A percentile compares a stretch with the other conserved stretches of the same genome.
Evolutionary conservation across 352 stramenopile species (phyloP).

Genomic region (Aphanomyces invadans): DNA sequence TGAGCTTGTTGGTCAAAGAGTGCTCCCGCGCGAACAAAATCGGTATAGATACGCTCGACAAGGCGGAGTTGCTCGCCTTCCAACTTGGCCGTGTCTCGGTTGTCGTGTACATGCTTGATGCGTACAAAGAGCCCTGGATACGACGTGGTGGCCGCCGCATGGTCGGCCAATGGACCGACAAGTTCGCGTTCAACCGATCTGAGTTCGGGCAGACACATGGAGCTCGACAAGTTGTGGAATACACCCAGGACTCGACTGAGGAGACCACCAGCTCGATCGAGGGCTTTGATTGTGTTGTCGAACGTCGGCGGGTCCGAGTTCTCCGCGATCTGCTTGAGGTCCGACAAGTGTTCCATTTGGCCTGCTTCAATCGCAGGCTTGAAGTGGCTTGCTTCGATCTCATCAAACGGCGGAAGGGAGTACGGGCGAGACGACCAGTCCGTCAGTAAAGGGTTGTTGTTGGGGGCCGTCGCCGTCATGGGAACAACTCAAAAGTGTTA

Average conservation of each 20-base stretch:
- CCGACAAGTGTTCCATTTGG: constrained; percentile 38
- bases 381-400: constrained; percentile 40
- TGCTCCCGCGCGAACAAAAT: constrained; percentile 33
- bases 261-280: constrained; percentile 38
- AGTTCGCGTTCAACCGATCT: constrained; percentile 47
- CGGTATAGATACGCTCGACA: constrained; percentile 44
- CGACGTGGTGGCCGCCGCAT: constrained; percentile 33
- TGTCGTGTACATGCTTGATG: constrained; percentile 32
- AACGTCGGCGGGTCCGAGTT: constrained; percentile 33
- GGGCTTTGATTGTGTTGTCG: constrained; percentile 44
- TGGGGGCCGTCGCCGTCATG: constrained; percentile 18
- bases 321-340: constrained; percentile 44
- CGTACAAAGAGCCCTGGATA: constrained; percentile 53
- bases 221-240: constrained; percentile 42
- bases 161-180: constrained; percentile 34
- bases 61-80: constrained; percentile 37
- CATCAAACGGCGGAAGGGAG: constrained; percentile 44
- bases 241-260: constrained; percentile 34
- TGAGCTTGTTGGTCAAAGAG: constrained; percentile 32
- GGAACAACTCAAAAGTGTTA: background rate
- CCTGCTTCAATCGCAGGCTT: constrained; percentile 37
- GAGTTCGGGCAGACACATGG: constrained; percentile 42
- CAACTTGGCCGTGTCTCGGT: constrained; percentile 28
- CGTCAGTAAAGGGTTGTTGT: constrained; percentile 44
- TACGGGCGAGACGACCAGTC: constrained; percentile 46